These are phyloP conservation scores for Papiliotrema laurentii DNA, from an alignment of 1,284 basidiomycete species.

Conservation along the genomic window DNA sequence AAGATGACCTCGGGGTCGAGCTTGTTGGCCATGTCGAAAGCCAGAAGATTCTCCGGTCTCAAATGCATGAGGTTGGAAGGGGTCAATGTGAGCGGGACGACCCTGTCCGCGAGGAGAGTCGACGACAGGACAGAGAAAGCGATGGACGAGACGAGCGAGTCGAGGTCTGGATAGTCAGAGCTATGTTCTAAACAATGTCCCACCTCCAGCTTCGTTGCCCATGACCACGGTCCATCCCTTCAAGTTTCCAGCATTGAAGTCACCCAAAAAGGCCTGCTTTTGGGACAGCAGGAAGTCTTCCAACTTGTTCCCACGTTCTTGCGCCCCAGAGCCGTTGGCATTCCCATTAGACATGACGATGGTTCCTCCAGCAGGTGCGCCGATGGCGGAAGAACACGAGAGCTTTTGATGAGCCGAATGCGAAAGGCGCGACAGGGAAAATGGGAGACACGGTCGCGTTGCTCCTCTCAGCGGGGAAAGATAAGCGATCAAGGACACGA, in stretches of 20 bases:
- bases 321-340: background rate
- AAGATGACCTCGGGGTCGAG: constrained; percentile 57
- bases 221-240: constrained; percentile 73
- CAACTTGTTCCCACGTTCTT: constrained; percentile 17
- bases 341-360: constrained; percentile 1
- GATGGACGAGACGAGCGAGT: constrained; percentile 76
- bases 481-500: constrained; percentile 3
- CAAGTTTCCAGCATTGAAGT: constrained; percentile 49
- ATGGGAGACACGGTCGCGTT: constrained; percentile 30
- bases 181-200: constrained; percentile 19
- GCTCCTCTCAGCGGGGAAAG: constrained; percentile 4
- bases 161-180: constrained; percentile 63
- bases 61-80: constrained; percentile 65
- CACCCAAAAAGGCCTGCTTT: constrained; percentile 53
- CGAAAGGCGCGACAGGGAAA: constrained; percentile 27
- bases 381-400: constrained; percentile 16
- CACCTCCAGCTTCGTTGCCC: constrained; percentile 91
- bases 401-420: constrained; percentile 20
- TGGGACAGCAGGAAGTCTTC: constrained; percentile 48
- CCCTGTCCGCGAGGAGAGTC: constrained; percentile 53
- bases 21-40: constrained; percentile 57
- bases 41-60: constrained; percentile 80
- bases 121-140: constrained; percentile 69
- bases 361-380: background rate
- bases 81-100: constrained; percentile 73